These are phyloP conservation scores for Ascoidea rubescens DNA, from an alignment of 805 yeast species.

Conservation along the genomic window DNA sequence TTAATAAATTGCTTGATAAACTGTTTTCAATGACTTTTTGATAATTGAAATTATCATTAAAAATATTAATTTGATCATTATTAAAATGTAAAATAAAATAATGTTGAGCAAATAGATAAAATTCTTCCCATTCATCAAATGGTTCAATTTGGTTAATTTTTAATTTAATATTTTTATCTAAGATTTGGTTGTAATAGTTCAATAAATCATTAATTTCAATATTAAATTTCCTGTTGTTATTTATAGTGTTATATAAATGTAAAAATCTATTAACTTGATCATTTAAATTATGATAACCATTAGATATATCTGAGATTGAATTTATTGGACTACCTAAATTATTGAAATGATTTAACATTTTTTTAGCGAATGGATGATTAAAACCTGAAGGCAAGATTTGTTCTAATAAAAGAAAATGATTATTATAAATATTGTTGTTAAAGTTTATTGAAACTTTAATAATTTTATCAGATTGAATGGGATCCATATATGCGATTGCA, in stretches of 20 bases:
- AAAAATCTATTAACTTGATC: conserved; percentile 38
- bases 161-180: conserved; percentile 23
- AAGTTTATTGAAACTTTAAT: conserved; percentile 30
- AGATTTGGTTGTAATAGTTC: conserved; percentile 40
- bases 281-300: conserved; percentile 31
- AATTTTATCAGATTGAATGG: conserved; percentile 48
- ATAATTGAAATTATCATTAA: not conserved
- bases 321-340: conserved; percentile 55
- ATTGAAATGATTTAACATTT: conserved; percentile 60
- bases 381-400: conserved; percentile 56
- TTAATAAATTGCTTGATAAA: not conserved
- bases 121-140: conserved; percentile 81
- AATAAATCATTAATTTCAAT: conserved; percentile 40
- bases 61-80: conserved; percentile 15
- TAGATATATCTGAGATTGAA: conserved; percentile 30
- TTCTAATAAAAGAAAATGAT: conserved; percentile 56
- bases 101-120: conserved; percentile 61
- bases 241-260: too few species aligned
- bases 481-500: conserved; percentile 68
- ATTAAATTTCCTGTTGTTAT: conserved; percentile 16
- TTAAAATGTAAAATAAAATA: conserved; percentile 57
- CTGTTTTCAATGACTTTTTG: conserved; percentile 2
- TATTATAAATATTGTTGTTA: conserved; percentile 16
- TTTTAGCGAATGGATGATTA: conserved; percentile 53
- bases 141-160: conserved; percentile 40